phyloP scores from a whole-genome alignment of 192 early-diverging fungal species.

The Geranomyces michiganensis region DNA sequence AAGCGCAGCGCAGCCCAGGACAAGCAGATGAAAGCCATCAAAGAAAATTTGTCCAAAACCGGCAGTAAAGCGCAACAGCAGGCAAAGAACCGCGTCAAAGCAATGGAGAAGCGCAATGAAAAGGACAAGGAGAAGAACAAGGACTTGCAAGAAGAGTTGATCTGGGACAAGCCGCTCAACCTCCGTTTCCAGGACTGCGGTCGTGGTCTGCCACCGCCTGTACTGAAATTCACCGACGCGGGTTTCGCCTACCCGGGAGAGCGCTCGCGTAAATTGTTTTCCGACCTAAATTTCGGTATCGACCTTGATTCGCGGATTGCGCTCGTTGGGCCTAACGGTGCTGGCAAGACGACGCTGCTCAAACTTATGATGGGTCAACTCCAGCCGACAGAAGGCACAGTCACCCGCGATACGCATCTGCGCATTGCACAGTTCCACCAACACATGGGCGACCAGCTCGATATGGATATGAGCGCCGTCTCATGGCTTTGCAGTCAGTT shows the following conservation, averaged over 20 bases:
- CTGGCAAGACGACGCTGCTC: constrained; percentile 52
- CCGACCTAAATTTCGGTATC: constrained; percentile 56
- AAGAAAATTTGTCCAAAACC: constrained; percentile 61
- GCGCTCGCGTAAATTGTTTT: constrained; percentile 46
- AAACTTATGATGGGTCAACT: constrained; percentile 74
- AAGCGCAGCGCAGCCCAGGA: constrained; percentile 57
- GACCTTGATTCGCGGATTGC: constrained; percentile 73
- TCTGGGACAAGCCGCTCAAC: constrained; percentile 31
- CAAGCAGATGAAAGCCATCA: constrained; percentile 67
- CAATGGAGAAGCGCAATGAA: constrained; percentile 36
- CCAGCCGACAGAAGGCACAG: constrained; percentile 60
- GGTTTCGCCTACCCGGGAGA: constrained; percentile 69
- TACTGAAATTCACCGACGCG: constrained; percentile 67
- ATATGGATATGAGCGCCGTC: constrained; percentile 64
- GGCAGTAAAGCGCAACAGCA: constrained; percentile 54
- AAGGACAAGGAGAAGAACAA: constrained; percentile 39
- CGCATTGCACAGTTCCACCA: constrained; percentile 77
- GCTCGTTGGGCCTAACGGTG: constrained; percentile 66
- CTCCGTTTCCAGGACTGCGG: constrained; percentile 53
- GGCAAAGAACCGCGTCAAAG: constrained; percentile 36
- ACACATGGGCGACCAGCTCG: constrained; percentile 77
- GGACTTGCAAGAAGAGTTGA: constrained; percentile 28
- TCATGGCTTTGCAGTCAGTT: constrained; percentile 74
- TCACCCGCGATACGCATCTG: constrained; percentile 72
- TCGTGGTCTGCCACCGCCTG: constrained; percentile 64